A percentile compares a stretch with the other conserved stretches of the same genome.
Evolutionary conservation across 2,329 filamentous ascomycete species (phyloP).

Genomic region (Aspergillus awamori): DNA sequence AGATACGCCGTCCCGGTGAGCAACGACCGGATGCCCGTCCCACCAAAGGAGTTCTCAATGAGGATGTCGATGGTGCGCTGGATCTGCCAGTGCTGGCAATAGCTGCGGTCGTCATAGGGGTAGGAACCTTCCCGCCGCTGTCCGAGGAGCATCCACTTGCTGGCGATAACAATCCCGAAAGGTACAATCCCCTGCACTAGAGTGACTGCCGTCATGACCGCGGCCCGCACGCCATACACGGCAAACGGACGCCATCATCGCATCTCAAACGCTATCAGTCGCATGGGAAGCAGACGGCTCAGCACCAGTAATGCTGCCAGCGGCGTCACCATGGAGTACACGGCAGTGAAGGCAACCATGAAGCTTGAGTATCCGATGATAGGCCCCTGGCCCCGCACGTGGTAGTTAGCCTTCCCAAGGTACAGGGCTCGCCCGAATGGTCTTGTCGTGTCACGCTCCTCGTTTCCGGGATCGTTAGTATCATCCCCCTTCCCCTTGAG

Average conservation of each 20-base stretch:
- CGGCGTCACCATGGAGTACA: background rate
- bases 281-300: background rate
- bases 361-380: background rate
- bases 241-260: slow-evolving; percentile 13
- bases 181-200: slow-evolving; percentile 39
- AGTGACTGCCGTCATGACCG: background rate
- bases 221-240: background rate
- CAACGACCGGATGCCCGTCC: slow-evolving; percentile 56
- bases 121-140: slow-evolving; percentile 56
- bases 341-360: background rate
- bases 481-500: slow-evolving; percentile 13
- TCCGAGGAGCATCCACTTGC: slow-evolving; percentile 59
- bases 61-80: slow-evolving; percentile 57
- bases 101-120: slow-evolving; percentile 60
- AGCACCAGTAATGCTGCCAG: background rate
- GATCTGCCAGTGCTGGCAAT: slow-evolving; percentile 63
- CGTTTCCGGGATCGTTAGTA: slow-evolving; percentile 19
- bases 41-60: slow-evolving; percentile 54
- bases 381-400: background rate
- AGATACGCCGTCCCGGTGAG: slow-evolving; percentile 58
- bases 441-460: slow-evolving; percentile 31
- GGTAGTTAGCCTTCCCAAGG: slow-evolving; percentile 6
- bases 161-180: slow-evolving; percentile 47
- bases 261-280: background rate
- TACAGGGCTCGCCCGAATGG: slow-evolving; percentile 58